Evolutionary conservation across 2,329 filamentous ascomycete genomes (phyloP), one percentile per base, ranked within the genome.

Genomic region (Cryphonectria parasitica): DNA sequence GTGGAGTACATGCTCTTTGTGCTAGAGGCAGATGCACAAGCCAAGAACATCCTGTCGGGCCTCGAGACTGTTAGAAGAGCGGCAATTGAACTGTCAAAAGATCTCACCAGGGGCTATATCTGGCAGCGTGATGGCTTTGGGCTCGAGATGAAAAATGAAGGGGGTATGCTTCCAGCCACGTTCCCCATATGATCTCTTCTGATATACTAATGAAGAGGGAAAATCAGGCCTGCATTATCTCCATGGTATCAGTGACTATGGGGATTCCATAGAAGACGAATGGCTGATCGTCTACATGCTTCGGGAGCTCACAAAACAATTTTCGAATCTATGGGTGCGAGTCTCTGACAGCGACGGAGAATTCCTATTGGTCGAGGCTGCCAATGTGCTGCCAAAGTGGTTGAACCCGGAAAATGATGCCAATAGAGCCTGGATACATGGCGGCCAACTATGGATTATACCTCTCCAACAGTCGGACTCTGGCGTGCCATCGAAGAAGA

Each of bases 251-350:
- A 96, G 94, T 0, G 92, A 95, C 78, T 98, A 94, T 77, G 95
- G 95, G 11, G 97, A 99, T 80, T 96, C 94, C 0, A 90, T 98
- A 4, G 95, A 97, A 77, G 96, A 99, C 76, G 97, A 99, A 83
- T 99, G 96, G 97, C 87, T 98, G 7, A 91, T 98, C 71, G 95
- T 98, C 28, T 97, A 95, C 81, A 83, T 98, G 6, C 84, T 99
- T 41, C 89, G 92, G 61, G 91, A 97, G 80, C 82, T 98, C 75
- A 95, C 91, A 75, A 92, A 86, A 75, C 85, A 87, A 52, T 92
- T 92, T 76, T 84, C 89, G 5, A 86, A 91, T 71, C 84, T 94
- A 10, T 99, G 95, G 95, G 88, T 94, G 63, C 90, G 92, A 64
- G 87, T 97, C 4, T 90, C 88, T 71, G 96, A 99, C 79, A 91